A percentile compares a stretch with the other conserved stretches of the same genome.
These are phyloP conservation scores for Suillus clintonianus DNA, from an alignment of 768 basidiomycete genomes.

Conservation along the genomic window DNA sequence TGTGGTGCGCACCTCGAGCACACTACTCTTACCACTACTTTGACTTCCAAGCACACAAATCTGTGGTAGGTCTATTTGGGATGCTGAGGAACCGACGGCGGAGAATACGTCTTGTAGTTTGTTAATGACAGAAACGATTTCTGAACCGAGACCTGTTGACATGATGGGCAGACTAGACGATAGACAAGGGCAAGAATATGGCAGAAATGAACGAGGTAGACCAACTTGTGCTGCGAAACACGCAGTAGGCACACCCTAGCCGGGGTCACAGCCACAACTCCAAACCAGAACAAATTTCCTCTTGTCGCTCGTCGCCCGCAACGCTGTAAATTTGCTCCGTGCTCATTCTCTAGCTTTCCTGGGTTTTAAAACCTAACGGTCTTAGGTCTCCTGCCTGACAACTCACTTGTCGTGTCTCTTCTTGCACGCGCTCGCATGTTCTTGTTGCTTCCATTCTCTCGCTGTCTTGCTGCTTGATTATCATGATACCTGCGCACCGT, in stretches of 20 bases:
- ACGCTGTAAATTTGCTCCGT: too few species aligned
- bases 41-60: slow-evolving; percentile 91
- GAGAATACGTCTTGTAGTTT: slow-evolving; percentile 91
- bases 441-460: not conserved
- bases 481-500: not conserved
- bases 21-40: slow-evolving; percentile 93
- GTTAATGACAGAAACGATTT: slow-evolving; percentile 82
- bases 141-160: slow-evolving; percentile 71
- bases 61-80: slow-evolving; percentile 87
- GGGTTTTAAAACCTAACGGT: not conserved
- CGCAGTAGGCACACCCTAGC: slow-evolving; percentile 12
- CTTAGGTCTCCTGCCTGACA: not conserved
- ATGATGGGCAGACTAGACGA: slow-evolving; percentile 25
- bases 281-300: slow-evolving; percentile 7
- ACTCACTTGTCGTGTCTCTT: not conserved
- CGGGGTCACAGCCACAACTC: slow-evolving; percentile 29
- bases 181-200: not conserved
- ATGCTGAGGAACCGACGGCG: slow-evolving; percentile 75
- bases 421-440: not conserved
- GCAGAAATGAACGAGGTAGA: slow-evolving; percentile 15
- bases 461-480: not conserved
- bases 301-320: not conserved
- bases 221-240: slow-evolving; percentile 16
- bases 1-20: slow-evolving; percentile 67
- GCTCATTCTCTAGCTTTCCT: not conserved